Base-by-base conservation (phyloP, 768 basidiomycete species). In the Suillus paluster region DNA sequence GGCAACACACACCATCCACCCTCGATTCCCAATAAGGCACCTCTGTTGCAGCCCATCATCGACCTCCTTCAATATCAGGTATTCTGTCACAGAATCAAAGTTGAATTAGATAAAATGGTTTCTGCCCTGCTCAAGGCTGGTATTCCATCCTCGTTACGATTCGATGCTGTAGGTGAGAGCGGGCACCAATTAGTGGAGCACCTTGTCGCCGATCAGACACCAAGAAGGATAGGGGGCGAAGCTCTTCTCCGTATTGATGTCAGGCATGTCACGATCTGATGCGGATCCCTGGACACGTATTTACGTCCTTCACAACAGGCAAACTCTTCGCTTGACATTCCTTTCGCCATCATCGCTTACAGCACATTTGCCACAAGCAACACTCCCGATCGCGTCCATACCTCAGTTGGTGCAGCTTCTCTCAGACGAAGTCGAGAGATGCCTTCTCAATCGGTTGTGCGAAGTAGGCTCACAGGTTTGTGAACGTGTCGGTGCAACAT, bases 291-390 rank as follows among this genome's bases (percentile, higher is more conserved):
- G 7, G 23, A 23, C 30, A n/a, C 42, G 19, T 55, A 11, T 21
- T 34, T 52, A 52, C 23, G 11, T 60, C n/a, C 19, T 11, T 39
- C 14, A 27, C 58, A 92, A 33, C 57, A 92, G 92, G 66, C 87
- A 91, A 65, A 87, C 88, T 0, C 72, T 94, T 53, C 88, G 91
- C 15, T 83, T 95, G 67, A 92, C 90, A 3, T 88, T 92, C 70
- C 68, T 80, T 21, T 88, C 93, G 0, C 93, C 93, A 17, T 92
- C 91, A 12, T 83, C 84, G 11, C 74, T 95, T 30, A 86, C 83
- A n/a, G 92, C 88, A 0, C 90, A 93, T 70, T 82, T 94, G 23
- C 83, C 91, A 6, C 92, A 92, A 75, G 91, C 92, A 15, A 94
- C 90, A 2, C 74, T 94, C 19, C 70, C 82, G 1, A 85, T 94